Percentiles rank a stretch among this genome's conserved stretches.
Evolutionary conservation across 768 basidiomycete genomes (phyloP).

Genomic region (Epithele typhae): DNA sequence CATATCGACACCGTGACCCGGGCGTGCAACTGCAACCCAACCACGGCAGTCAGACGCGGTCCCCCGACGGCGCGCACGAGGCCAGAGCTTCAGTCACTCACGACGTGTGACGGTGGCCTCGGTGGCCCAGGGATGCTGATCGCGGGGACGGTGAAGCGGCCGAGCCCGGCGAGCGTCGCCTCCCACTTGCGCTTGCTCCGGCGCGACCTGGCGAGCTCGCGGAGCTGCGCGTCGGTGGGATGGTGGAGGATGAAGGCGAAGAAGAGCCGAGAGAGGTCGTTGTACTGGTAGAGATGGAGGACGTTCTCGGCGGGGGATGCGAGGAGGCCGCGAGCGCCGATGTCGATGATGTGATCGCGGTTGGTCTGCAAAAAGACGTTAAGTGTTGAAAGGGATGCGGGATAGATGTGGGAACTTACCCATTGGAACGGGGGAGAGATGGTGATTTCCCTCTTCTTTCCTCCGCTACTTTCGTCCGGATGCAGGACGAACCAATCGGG

Average conservation of each 20-base stretch:
- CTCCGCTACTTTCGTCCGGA: not conserved
- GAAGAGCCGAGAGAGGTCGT: conserved; percentile 13
- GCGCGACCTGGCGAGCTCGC: conserved; percentile 6
- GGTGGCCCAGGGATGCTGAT: conserved; percentile 6
- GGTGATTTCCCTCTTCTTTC: not conserved
- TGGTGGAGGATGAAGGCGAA: conserved; percentile 16
- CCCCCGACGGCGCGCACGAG: no score
- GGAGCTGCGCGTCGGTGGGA: conserved; percentile 12
- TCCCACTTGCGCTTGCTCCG: conserved; percentile 6
- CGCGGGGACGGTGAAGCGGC: conserved; percentile 4
- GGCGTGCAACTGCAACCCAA: no score
- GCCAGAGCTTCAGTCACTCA: no score
- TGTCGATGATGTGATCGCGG: conserved; percentile 5
- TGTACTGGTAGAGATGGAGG: conserved; percentile 12
- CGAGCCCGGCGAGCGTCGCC: not conserved
- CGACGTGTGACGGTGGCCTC: not conserved
- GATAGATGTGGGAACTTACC: not conserved
- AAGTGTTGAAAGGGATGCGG: not conserved
- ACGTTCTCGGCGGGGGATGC: conserved; percentile 11
- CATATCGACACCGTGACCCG: no score
- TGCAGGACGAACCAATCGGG: not conserved
- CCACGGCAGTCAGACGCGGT: no score
- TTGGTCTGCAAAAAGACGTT: not conserved
- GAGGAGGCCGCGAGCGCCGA: conserved; percentile 5
- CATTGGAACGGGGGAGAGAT: conserved; percentile 13